A percentile compares a stretch with the other conserved stretches of the same genome.
These are phyloP conservation scores for Sugiyamaella lignohabitans DNA, from an alignment of 805 yeast genomes.

Conservation along the genomic window DNA sequence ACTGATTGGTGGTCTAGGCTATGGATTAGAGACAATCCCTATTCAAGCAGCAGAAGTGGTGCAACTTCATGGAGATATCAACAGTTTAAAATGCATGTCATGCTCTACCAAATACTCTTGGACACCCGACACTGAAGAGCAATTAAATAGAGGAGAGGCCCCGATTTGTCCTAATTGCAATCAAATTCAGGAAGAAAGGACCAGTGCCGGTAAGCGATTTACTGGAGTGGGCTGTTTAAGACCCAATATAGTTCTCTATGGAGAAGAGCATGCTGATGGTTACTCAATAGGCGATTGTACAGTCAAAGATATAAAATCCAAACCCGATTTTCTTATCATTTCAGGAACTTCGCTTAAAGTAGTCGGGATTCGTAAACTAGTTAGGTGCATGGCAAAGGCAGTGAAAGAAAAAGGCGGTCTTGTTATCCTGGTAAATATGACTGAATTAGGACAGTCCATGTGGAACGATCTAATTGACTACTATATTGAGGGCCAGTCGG, in stretches of 20 bases:
- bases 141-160: constrained; percentile 53
- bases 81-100: constrained; percentile 64
- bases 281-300: constrained; percentile 71
- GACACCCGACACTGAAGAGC: constrained; percentile 45
- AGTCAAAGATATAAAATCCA: constrained; percentile 48
- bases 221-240: constrained; percentile 73
- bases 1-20: constrained; percentile 55
- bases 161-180: constrained; percentile 76
- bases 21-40: too few species aligned
- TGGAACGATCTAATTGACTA: constrained; percentile 76
- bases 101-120: constrained; percentile 58
- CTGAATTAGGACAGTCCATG: constrained; percentile 44
- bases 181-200: constrained; percentile 48
- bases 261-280: constrained; percentile 87
- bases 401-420: constrained; percentile 76
- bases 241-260: constrained; percentile 88
- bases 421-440: constrained; percentile 70
- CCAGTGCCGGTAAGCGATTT: constrained; percentile 63
- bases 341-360: constrained; percentile 92
- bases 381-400: constrained; percentile 56
- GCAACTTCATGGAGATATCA: constrained; percentile 86
- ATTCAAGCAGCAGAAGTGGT: constrained; percentile 63
- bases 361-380: constrained; percentile 78
- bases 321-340: constrained; percentile 75
- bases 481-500: constrained; percentile 76